A percentile compares a stretch with the other conserved stretches of the same genome.
These are phyloP conservation scores for Mallotus japonicus DNA, from an alignment of 441 rosid species.

Conservation along the genomic window DNA sequence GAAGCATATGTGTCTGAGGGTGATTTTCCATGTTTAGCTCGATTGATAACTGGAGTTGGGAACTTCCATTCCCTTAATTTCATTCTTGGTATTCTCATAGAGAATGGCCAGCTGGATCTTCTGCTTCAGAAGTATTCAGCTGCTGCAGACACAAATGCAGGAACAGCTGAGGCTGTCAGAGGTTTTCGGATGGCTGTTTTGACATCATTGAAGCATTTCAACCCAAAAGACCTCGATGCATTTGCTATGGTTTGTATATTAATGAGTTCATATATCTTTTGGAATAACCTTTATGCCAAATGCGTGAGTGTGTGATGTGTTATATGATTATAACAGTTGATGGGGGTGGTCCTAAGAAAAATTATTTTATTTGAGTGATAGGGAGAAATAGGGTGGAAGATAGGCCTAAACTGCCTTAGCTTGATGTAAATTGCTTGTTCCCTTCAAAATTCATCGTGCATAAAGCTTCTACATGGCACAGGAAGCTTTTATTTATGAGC, in stretches of 20 bases:
- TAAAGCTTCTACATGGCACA: neutral
- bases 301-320: neutral
- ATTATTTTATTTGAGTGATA: neutral
- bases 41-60: constrained; percentile 91
- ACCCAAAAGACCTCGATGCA: constrained; percentile 85
- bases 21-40: constrained; percentile 90
- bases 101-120: constrained; percentile 93
- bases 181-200: constrained; percentile 98
- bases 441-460: neutral
- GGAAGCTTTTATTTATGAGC: no score
- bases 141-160: constrained; percentile 80
- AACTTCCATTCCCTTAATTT: constrained; percentile 96
- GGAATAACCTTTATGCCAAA: neutral
- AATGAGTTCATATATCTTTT: constrained; percentile 17
- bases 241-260: constrained; percentile 82
- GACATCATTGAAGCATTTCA: constrained; percentile 87
- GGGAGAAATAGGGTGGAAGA: neutral
- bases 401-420: neutral
- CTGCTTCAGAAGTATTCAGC: constrained; percentile 92
- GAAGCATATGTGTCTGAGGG: constrained; percentile 95
- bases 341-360: neutral
- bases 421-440: neutral
- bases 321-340: neutral
- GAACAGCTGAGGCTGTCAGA: constrained; percentile 87
- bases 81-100: constrained; percentile 92